Conservation (phyloP, 1,139 yeast genomes). For the Hyphopichia burtonii region DNA sequence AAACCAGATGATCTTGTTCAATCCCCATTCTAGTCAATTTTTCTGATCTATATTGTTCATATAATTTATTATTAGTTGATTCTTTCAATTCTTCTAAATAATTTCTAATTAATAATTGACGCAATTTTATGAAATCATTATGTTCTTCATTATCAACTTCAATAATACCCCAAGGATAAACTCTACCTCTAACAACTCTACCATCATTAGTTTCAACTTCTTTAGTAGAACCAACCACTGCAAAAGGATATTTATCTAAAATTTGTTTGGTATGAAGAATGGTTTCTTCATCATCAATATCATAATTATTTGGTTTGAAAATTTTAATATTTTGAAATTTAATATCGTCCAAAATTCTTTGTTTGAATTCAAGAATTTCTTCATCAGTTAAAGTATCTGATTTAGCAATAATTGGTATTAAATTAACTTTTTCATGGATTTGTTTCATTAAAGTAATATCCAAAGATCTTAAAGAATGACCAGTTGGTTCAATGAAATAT, state of each 20-base stretch:
- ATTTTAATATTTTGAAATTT: conserved; percentile 71
- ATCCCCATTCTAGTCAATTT: conserved; percentile 83
- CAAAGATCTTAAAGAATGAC: conserved; percentile 85
- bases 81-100: conserved; percentile 95
- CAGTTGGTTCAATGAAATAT: conserved; percentile 95
- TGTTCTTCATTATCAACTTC: conserved; percentile 95
- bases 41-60: conserved; percentile 87
- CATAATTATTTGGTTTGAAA: conserved; percentile 77
- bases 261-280: conserved; percentile 63
- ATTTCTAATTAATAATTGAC: conserved; percentile 86
- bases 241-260: conserved; percentile 80
- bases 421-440: conserved; percentile 86
- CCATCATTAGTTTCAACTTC: conserved; percentile 77
- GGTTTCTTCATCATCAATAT: conserved; percentile 86
- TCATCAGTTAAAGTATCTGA: conserved; percentile 91
- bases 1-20: conserved; percentile 87
- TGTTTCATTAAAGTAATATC: conserved; percentile 89
- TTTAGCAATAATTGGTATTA: conserved; percentile 93
- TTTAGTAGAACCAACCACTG: conserved; percentile 87
- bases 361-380: conserved; percentile 75
- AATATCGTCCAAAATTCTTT: conserved; percentile 73
- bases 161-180: conserved; percentile 97
- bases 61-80: conserved; percentile 69
- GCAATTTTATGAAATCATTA: conserved; percentile 87
- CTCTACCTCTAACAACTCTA: conserved; percentile 82